These are phyloP conservation scores for Chiua sp. DNA, from an alignment of 1,284 basidiomycete species.

Conservation along the genomic window DNA sequence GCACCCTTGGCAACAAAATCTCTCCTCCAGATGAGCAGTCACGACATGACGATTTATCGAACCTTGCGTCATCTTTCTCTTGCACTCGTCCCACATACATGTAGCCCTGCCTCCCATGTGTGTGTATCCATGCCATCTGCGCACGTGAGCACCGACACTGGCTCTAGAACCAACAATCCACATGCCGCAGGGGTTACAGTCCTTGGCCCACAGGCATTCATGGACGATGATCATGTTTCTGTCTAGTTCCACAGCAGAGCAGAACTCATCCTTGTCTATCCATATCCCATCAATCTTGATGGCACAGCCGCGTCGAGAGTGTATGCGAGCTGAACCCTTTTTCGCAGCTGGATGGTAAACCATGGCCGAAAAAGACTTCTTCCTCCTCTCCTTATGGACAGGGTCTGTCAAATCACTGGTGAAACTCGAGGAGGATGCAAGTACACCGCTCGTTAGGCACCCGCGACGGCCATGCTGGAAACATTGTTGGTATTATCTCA, in stretches of 20 bases:
- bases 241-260: too few relatives aligned
- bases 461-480: background rate
- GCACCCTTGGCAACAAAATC: conserved; percentile 16
- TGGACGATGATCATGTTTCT: conserved; percentile 3
- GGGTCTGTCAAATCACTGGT: background rate
- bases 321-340: background rate
- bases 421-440: too few relatives aligned
- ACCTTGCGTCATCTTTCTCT: conserved; percentile 8
- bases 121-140: conserved; percentile 9
- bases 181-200: conserved; percentile 11
- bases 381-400: too few relatives aligned
- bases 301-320: background rate
- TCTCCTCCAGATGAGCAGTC: conserved; percentile 17
- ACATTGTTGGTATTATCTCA: too few relatives aligned
- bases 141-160: conserved; percentile 14
- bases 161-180: conserved; percentile 11
- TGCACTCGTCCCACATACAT: conserved; percentile 19
- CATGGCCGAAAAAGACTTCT: background rate
- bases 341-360: background rate
- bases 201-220: conserved; percentile 12
- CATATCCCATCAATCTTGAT: conserved; percentile 5
- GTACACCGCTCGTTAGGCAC: background rate
- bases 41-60: conserved; percentile 17
- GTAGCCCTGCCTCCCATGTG: background rate
- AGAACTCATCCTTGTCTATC: conserved; percentile 14